Evolutionary conservation across 2,329 filamentous ascomycete species (phyloP), one percentile per base, ranked within the genome.

Genomic region (Onygenales sp.): DNA sequence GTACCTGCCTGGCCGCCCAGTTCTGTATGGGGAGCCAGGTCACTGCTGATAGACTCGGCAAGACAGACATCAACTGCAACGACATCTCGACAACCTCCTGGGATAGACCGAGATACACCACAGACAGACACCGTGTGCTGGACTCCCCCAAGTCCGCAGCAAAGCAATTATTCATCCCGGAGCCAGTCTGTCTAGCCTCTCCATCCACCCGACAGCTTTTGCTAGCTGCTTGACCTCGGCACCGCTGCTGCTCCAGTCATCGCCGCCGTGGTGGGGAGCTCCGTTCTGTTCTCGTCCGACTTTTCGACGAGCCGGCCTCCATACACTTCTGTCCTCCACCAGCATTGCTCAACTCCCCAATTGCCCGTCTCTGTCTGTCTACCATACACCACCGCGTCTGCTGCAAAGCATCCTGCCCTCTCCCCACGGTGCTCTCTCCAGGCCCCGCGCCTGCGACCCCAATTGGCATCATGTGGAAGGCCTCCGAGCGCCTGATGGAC

Each of bases 401-500:
- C 17, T n/a, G 13, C 33, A 8, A 39, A 35, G 17, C 46, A 39
- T 27, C 11, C 35, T 39, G 9, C 33, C 17, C 33, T 17, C n/a
- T 27, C 35, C 17, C 35, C 46, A n/a, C 33, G 46, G 46, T 48
- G 46, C 21, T 27, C 21, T 27, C 21, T 27, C 21, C 21, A 27
- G 21, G 21, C 21, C 21, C 21, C 21, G 21, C 21, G 21, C 46
- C 46, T 48, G 7, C 9, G 14, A 27, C 46, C 5, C 27, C 35
- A 44, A 51, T 56, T 52, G 50, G 42, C 47, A 71, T 57, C 58
- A 96, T 96, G 91, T 97, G 92, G 92, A 95, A 86, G 78, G 86
- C 85, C 70, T 87, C 87, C 59, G 87, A 91, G 72, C 81, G 83
- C 75, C 75, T 97, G 84, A 93, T 95, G 89, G 87, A 93, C 64